Evolutionary conservation across 805 yeast genomes (phyloP).

Genomic region (Spathaspora boniae): DNA sequence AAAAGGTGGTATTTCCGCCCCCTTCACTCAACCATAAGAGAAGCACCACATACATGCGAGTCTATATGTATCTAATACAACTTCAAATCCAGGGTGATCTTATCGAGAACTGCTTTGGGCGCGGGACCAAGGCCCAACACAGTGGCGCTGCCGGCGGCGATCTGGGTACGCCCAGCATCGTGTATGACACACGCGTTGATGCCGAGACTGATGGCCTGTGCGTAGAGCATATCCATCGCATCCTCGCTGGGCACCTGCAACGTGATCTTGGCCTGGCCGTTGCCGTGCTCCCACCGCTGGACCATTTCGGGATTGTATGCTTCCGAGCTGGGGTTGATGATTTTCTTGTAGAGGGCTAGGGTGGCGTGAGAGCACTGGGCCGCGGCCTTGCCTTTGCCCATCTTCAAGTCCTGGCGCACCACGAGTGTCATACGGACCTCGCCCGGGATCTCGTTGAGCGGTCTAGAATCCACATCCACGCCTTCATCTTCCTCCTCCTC

Average conservation of each 20-base stretch:
- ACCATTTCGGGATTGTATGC: conserved; percentile 63
- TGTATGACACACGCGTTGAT: conserved; percentile 78
- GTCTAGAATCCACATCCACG: conserved; percentile 55
- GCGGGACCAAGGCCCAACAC: conserved; percentile 98
- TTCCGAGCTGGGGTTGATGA: conserved; percentile 48
- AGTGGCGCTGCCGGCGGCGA: conserved; percentile 94
- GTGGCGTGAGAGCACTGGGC: conserved; percentile 99
- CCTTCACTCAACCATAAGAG: background rate
- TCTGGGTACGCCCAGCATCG: conserved; percentile 96
- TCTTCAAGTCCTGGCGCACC: conserved; percentile 82
- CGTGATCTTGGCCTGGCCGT: conserved; percentile 94
- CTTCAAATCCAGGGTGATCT: conserved; percentile 75
- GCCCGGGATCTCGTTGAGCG: conserved; percentile 66
- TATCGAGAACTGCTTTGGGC: conserved; percentile 74
- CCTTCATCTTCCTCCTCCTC: conserved; percentile 39
- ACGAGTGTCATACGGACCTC: conserved; percentile 85
- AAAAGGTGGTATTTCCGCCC: conserved; percentile 6
- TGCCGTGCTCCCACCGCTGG: conserved; percentile 66
- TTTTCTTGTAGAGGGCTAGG: conserved; percentile 74
- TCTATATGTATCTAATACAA: conserved; percentile 39
- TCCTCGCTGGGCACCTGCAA: conserved; percentile 69
- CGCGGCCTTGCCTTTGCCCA: conserved; percentile 94
- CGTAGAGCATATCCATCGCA: conserved; percentile 71
- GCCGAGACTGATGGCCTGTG: conserved; percentile 75
- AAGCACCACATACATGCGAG: background rate